A percentile compares a stretch with the other conserved stretches of the same genome.
Conservation (phyloP, 2,329 filamentous ascomycete species). For the Pestalotiopsis sp. region DNA sequence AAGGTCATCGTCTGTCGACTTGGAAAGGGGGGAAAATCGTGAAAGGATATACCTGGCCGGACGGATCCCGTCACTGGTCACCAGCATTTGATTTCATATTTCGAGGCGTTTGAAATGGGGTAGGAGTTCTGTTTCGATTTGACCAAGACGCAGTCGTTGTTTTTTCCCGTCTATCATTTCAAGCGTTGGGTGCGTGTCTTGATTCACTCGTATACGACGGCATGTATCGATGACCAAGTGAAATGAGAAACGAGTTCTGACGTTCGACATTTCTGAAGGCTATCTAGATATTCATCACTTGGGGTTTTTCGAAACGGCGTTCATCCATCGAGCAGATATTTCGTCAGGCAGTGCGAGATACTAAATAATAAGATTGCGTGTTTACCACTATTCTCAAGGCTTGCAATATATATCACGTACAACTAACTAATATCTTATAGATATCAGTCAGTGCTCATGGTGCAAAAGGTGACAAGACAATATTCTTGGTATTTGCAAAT, state of each 20-base stretch:
- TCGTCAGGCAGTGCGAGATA: neutral
- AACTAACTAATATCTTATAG: no score
- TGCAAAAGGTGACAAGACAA: neutral
- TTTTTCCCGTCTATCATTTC: neutral
- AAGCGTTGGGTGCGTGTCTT: neutral
- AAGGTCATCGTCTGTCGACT: neutral
- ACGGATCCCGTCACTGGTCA: neutral
- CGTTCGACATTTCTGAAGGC: neutral
- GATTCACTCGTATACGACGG: constrained; percentile 2
- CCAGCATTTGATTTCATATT: constrained; percentile 11
- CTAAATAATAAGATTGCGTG: neutral
- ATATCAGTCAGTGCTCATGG: no score
- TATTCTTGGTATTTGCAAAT: neutral
- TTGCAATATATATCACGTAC: neutral
- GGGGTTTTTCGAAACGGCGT: neutral
- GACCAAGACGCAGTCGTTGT: no score
- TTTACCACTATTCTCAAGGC: neutral
- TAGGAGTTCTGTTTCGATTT: neutral
- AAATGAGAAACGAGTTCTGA: neutral
- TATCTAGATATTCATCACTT: constrained; percentile 1
- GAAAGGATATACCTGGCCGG: constrained; percentile 13
- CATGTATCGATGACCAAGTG: constrained; percentile 4
- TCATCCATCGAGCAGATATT: neutral
- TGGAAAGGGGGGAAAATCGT: neutral
- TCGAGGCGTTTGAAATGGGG: neutral